These are phyloP conservation scores for Phialophora expanda DNA, from an alignment of 2,329 filamentous ascomycete species.

Conservation along the genomic window DNA sequence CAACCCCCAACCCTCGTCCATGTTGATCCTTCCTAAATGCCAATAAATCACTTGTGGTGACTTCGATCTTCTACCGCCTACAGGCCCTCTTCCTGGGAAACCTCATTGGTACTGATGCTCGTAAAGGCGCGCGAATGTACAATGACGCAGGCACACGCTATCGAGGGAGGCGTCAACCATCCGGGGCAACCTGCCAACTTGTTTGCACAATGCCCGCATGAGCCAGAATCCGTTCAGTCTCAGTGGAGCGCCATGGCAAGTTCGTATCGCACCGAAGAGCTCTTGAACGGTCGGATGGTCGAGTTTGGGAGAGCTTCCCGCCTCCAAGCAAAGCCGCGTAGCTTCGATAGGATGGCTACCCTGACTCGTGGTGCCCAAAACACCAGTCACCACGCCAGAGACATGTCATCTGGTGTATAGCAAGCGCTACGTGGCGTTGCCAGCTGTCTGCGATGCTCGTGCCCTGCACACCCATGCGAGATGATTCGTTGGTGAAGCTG, in stretches of 20 bases:
- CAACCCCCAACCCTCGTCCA: background rate
- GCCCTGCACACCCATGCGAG: background rate
- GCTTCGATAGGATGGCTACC: conserved; percentile 3
- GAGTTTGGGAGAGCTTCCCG: background rate
- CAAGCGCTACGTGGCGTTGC: conserved; percentile 6
- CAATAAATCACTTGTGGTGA: background rate
- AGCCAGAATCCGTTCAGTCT: background rate
- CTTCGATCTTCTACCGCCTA: background rate
- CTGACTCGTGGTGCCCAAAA: background rate
- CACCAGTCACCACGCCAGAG: background rate
- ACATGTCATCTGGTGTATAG: conserved; percentile 1
- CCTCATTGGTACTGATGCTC: background rate
- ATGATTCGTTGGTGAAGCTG: conserved; percentile 4
- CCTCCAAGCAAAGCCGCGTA: background rate
- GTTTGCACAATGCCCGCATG: background rate
- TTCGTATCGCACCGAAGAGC: background rate
- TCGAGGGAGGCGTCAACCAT: background rate
- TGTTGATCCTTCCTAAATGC: background rate
- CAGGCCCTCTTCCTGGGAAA: background rate
- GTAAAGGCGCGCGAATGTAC: background rate
- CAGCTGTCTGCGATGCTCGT: background rate
- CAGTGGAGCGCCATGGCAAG: background rate
- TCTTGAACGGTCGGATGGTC: background rate
- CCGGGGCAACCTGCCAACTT: background rate
- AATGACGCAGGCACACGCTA: background rate